Base-by-base conservation (phyloP, 164 flowering plant genomes). In the Macadamia tetraphylla region DNA sequence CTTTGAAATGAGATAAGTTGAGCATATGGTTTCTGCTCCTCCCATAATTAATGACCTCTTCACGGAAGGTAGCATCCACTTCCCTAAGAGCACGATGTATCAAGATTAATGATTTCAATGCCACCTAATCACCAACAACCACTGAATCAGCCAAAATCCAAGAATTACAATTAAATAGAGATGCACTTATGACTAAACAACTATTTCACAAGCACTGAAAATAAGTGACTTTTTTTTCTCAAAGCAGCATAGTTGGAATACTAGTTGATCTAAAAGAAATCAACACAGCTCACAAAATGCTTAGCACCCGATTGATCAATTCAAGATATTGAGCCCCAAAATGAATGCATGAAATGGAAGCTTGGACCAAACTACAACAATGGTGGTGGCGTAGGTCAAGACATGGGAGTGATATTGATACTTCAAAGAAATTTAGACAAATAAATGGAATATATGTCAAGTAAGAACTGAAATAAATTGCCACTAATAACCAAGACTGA, bases 71-170 rank as follows among this genome's bases (percentile, higher is more conserved):
- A 57, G 94, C 90, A 64, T 91, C 98, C 67, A 94, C 98, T 81
- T 94, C 97, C 74, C 96, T 89, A 80, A 94, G 76, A 72, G 97
- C 98, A 73, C 98, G 98, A 73, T 94, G 98, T 67, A 94, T 90
- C 46, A 94, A 88, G 60, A 94, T 83, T 65, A 94, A 76, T 18
- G 98, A 91, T 82, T 94, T 94, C 84, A 94, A 70, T 29, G 98
- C 98, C 81, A 94, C 98, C 98, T 94, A 74, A 69, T 65, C 32
- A 64, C 5, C 29, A 56, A 63, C 11, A 10, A 68, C 31, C 9
- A 61, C 55, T 17, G 29, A 48, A 68, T 63, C 48, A 73, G 68
- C 31, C 58, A 44, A 66, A 62, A 31, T 55, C 49, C 58, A 42
- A 43, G 9, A 70, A 18, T 48, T 29, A 49, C 15, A 29, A 31